A percentile compares a stretch with the other conserved stretches of the same genome.
These are phyloP conservation scores for Rhypophila decipiens DNA, from an alignment of 495 filamentous ascomycete species.

Conservation along the genomic window DNA sequence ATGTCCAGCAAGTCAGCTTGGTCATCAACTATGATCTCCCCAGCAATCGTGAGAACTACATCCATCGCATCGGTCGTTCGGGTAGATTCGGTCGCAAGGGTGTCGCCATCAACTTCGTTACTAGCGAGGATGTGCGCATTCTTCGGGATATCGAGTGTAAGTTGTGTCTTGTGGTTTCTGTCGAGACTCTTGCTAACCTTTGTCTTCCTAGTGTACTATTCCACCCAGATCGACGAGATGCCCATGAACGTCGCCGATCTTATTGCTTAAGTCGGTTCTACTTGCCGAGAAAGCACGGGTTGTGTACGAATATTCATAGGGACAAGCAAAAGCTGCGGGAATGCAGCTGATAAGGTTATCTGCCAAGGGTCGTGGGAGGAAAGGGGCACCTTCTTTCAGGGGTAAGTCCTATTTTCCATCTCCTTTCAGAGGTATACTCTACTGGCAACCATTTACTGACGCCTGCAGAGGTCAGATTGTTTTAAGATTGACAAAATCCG, in stretches of 20 bases:
- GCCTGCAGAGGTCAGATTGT: too few relatives aligned
- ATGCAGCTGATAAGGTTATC: not conserved
- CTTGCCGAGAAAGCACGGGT: too few relatives aligned
- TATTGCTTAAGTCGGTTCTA: constrained; percentile 39
- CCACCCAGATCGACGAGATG: constrained; percentile 81
- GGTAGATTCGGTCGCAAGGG: constrained; percentile 99
- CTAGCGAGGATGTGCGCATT: constrained; percentile 97
- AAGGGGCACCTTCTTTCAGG: constrained; percentile 6
- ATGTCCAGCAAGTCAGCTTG: constrained; percentile 97
- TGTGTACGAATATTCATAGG: not conserved
- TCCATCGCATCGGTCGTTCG: constrained; percentile 97
- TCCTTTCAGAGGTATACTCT: too few relatives aligned
- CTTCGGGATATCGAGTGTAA: constrained; percentile 88
- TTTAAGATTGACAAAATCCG: constrained; percentile 13
- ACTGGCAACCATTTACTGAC: too few relatives aligned
- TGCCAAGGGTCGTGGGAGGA: constrained; percentile 12
- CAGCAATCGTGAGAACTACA: constrained; percentile 99
- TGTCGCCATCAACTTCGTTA: constrained; percentile 99
- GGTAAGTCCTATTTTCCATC: not conserved
- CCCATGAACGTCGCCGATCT: constrained; percentile 78
- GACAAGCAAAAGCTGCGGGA: not conserved
- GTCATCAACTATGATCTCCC: constrained; percentile 99
- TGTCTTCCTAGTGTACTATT: constrained; percentile 50
- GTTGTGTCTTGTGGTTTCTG: constrained; percentile 9
- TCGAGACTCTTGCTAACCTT: not conserved